Base-by-base conservation (phyloP, 2,329 filamentous ascomycete genomes). In the Claviceps africana region DNA sequence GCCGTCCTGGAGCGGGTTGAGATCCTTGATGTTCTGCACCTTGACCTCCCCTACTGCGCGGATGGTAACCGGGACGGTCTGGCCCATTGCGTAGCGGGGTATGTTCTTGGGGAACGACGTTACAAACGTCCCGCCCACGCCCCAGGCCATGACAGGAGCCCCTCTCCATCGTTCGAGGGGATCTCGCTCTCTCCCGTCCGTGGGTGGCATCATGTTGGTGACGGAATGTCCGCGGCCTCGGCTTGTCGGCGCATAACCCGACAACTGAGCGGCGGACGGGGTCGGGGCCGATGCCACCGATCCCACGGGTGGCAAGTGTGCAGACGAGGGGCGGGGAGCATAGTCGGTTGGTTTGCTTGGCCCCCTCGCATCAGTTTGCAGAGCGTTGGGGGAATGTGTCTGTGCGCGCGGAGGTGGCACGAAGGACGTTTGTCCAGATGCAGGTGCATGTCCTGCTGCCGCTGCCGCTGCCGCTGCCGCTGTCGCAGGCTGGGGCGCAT, bases 121-220 rank as follows among this genome's bases (percentile, higher is more conserved):
- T 2, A 94, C 76, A 11, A 96, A 72, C 1, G 80, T 79, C 13
- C 93, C 93, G 21, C 89, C 90, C 48, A 94, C 82, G 2, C 88
- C 89, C 84, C 94, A 98, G 1, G 79, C 79, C 61, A 97, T 84
- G 13, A 95, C 77, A 0, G 94, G 93, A 13, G 81, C 78, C 3
- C 94, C 94, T 68, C 86, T 89, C 93, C 93, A 98, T 58, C 93
- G 78, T 64, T 95, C 78, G 7, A 98, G 72, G 2, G 83, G 81
- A 68, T 98, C 93, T 19, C 81, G 69, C 60, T 85, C 79, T 21
- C 78, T 77, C 1, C 82, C 82, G 64, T 85, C 81, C 1, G 75
- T 82, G 1, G 82, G 82, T 9, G 76, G 70, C 39, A 84, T 72
- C 56, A 82, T 73, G 58, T 79, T 79, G 30, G 69, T 71, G 52